Evolutionary conservation across 768 basidiomycete species (phyloP).

Genomic region (Leccinum obscurum): DNA sequence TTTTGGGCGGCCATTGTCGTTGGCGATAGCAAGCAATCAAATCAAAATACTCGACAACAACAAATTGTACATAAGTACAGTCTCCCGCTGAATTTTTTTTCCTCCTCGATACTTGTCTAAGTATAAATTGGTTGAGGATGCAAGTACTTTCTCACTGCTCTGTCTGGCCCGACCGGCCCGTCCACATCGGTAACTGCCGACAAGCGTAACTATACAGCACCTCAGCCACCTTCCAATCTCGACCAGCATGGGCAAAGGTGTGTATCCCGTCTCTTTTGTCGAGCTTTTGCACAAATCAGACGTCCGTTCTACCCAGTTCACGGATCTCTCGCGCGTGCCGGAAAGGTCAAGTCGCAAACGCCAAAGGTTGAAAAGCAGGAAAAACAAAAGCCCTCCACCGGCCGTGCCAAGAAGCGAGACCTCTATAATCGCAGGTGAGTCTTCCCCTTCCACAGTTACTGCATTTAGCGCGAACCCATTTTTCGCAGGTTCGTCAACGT

Average conservation of each 20-base stretch:
- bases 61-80: background rate
- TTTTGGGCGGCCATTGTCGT: conserved; percentile 39
- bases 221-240: conserved; percentile 42
- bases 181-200: conserved; percentile 25
- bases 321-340: conserved; percentile 98
- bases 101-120: background rate
- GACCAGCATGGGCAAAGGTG: conserved; percentile 72
- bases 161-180: background rate
- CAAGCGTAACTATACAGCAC: conserved; percentile 44
- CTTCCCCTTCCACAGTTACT: background rate
- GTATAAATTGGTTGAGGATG: too few relatives aligned
- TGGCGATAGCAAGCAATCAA: conserved; percentile 11
- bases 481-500: conserved; percentile 82
- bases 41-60: conserved; percentile 21
- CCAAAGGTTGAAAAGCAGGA: conserved; percentile 98
- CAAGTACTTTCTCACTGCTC: too few relatives aligned
- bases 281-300: background rate
- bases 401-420: conserved; percentile 95
- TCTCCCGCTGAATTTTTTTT: background rate
- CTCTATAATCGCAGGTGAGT: conserved; percentile 88
- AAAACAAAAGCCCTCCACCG: conserved; percentile 96
- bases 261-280: conserved; percentile 5
- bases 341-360: conserved; percentile 98
- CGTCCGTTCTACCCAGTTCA: conserved; percentile 59
- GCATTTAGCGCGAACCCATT: background rate